Evolutionary conservation across 2,329 filamentous ascomycete species (phyloP).

Genomic region (Ophiostoma sp.): DNA sequence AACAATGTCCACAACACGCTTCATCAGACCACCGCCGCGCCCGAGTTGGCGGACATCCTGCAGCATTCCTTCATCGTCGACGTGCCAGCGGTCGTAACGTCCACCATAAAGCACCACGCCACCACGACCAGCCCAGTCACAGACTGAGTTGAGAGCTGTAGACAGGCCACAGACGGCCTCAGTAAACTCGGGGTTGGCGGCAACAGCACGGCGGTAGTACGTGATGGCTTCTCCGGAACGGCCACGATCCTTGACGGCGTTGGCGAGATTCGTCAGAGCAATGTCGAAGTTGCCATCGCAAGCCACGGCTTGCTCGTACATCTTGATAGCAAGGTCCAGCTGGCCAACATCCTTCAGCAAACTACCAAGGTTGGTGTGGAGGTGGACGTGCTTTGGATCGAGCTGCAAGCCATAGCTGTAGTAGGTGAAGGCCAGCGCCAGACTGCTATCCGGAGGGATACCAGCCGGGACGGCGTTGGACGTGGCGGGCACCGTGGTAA

Average conservation of each 20-base stretch:
- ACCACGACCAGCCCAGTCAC: constrained; percentile 87
- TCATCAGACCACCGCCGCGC: constrained; percentile 75
- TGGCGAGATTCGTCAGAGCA: constrained; percentile 91
- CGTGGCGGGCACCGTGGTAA: constrained; percentile 15
- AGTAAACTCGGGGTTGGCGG: constrained; percentile 90
- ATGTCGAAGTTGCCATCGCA: constrained; percentile 97
- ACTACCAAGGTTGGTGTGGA: constrained; percentile 95
- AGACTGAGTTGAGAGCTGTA: constrained; percentile 94
- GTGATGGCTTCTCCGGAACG: constrained; percentile 86
- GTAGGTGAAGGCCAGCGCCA: constrained; percentile 85
- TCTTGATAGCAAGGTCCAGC: constrained; percentile 83
- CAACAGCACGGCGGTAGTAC: constrained; percentile 88
- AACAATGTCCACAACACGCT: constrained; percentile 88
- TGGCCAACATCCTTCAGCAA: constrained; percentile 95
- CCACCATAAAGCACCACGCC: constrained; percentile 75
- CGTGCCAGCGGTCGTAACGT: constrained; percentile 86
- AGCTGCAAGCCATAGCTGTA: constrained; percentile 92
- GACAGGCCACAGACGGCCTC: constrained; percentile 95
- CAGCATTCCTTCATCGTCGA: constrained; percentile 80
- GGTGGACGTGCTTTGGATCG: constrained; percentile 86
- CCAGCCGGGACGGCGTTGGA: constrained; percentile 62
- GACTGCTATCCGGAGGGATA: constrained; percentile 79
- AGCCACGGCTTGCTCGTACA: constrained; percentile 93
- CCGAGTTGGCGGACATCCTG: constrained; percentile 66
- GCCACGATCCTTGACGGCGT: constrained; percentile 96